Conservation (phyloP, 2,329 filamentous ascomycete species). For the Claviceps sp. region DNA sequence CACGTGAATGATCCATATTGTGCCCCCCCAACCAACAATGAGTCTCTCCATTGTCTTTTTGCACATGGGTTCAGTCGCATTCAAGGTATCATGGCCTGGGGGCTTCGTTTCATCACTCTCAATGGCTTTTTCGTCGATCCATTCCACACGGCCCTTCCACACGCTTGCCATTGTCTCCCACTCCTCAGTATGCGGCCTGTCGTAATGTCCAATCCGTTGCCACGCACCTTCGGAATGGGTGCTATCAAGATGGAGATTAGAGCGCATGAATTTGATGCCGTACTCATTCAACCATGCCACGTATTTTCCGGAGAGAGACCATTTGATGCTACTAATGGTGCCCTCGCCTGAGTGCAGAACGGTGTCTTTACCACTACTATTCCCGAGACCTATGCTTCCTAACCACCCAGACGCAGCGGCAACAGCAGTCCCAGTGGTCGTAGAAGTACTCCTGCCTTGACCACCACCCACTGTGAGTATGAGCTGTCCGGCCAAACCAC, state of each 20-base stretch:
- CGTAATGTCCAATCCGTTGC: conserved; percentile 88
- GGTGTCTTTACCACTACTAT: conserved; percentile 69
- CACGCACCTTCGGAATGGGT: conserved; percentile 72
- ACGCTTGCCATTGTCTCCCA: conserved; percentile 97
- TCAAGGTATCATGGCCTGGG: background rate
- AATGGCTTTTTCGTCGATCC: conserved; percentile 78
- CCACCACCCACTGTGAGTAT: conserved; percentile 76
- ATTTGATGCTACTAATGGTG: conserved; percentile 80
- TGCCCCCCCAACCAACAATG: conserved; percentile 89
- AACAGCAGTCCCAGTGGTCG: conserved; percentile 69
- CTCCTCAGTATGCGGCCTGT: conserved; percentile 69
- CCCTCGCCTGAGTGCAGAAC: conserved; percentile 87
- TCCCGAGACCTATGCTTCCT: conserved; percentile 69
- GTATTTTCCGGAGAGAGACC: conserved; percentile 85
- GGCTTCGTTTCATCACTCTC: conserved; percentile 48
- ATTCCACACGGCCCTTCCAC: conserved; percentile 85
- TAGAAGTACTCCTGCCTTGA: conserved; percentile 71
- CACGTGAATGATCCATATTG: conserved; percentile 90
- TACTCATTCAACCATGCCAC: conserved; percentile 94
- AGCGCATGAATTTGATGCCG: conserved; percentile 95
- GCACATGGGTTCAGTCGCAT: background rate
- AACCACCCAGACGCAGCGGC: conserved; percentile 84
- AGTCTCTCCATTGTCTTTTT: conserved; percentile 51
- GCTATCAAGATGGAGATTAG: conserved; percentile 66
- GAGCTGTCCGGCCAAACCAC: conserved; percentile 75